Evolutionary conservation across 495 filamentous ascomycete genomes (phyloP).

Genomic region (Penicillium salamii): DNA sequence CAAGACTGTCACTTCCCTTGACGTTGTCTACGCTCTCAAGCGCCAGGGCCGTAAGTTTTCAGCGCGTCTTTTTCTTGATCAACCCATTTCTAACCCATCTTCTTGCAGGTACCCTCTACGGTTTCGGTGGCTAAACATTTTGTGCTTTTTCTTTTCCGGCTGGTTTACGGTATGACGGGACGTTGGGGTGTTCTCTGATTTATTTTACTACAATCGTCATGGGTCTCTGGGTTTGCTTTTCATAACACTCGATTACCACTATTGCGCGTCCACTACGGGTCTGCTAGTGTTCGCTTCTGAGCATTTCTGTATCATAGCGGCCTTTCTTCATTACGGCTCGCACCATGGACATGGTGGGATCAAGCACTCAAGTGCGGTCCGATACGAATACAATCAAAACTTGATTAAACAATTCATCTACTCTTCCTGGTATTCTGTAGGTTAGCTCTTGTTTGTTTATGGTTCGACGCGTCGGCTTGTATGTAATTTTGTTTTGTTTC

Average conservation of each 20-base stretch:
- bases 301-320: constrained; percentile 50
- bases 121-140: constrained; percentile 91
- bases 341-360: constrained; percentile 38
- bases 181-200: constrained; percentile 53
- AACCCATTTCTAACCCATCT: constrained; percentile 23
- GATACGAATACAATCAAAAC: constrained; percentile 46
- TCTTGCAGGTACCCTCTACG: constrained; percentile 74
- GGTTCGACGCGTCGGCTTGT: not conserved
- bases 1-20: constrained; percentile 97
- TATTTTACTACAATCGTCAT: constrained; percentile 43
- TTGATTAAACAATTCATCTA: constrained; percentile 5
- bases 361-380: constrained; percentile 28
- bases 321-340: constrained; percentile 42
- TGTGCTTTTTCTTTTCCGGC: constrained; percentile 40
- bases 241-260: constrained; percentile 40
- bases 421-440: not conserved
- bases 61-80: not conserved
- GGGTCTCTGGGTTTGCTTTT: constrained; percentile 51
- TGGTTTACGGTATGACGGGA: constrained; percentile 51
- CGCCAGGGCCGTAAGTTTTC: constrained; percentile 77
- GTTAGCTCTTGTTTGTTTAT: not conserved
- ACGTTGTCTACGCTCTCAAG: constrained; percentile 97
- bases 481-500: too few relatives aligned
- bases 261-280: constrained; percentile 45
- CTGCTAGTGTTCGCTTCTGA: constrained; percentile 44